These are phyloP conservation scores for Catharanthus roseus DNA, from an alignment of 257 asterid species.

Conservation along the genomic window DNA sequence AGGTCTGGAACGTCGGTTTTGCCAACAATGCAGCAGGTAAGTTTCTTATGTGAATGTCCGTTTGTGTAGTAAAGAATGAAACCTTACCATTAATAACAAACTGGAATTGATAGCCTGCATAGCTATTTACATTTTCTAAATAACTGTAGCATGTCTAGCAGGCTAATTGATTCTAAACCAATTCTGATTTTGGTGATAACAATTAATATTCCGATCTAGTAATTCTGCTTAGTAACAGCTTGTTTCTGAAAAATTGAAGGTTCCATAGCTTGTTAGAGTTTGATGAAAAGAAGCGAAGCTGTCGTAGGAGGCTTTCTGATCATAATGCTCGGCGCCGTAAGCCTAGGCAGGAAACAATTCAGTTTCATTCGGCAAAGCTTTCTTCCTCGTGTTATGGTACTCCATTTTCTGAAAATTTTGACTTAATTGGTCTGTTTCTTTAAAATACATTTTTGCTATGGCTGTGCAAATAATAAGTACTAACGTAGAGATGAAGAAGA, in stretches of 20 bases:
- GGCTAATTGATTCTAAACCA: not conserved
- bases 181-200: not conserved
- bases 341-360: constrained; percentile 67
- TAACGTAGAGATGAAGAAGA: not conserved
- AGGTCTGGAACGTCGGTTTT: constrained; percentile 78
- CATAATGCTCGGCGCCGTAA: constrained; percentile 94
- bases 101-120: not conserved
- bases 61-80: constrained; percentile 8
- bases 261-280: constrained; percentile 80
- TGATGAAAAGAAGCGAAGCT: constrained; percentile 91
- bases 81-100: not conserved
- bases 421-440: not conserved
- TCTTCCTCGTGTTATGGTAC: constrained; percentile 65
- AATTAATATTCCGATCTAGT: not conserved
- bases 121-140: not conserved
- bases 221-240: constrained; percentile 2
- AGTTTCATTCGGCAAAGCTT: constrained; percentile 51
- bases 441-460: not conserved
- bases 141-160: not conserved
- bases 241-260: constrained; percentile 37
- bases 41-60: not conserved
- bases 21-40: constrained; percentile 99
- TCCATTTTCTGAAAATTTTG: not conserved
- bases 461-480: not conserved
- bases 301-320: constrained; percentile 85